Percentiles rank a stretch among this genome's conserved stretches.
Evolutionary conservation across 1,284 basidiomycete genomes (phyloP).

Genomic region (Leccinum subrobustum): DNA sequence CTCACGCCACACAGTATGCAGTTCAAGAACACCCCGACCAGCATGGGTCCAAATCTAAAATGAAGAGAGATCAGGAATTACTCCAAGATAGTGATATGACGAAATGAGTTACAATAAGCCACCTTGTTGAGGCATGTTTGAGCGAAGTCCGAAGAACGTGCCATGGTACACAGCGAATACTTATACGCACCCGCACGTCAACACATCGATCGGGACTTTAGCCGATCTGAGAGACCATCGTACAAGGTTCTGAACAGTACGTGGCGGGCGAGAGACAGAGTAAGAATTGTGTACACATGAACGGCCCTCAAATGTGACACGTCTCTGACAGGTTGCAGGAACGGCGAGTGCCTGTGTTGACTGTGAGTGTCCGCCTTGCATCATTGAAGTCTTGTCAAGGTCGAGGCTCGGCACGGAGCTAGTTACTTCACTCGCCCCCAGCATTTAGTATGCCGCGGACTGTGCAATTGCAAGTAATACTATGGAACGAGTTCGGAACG

Average conservation of each 20-base stretch:
- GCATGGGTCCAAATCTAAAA: conserved; percentile 45
- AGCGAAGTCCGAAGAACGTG: neutral
- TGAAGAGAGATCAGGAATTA: conserved; percentile 1
- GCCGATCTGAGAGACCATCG: neutral
- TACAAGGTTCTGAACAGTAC: neutral
- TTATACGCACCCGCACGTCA: neutral
- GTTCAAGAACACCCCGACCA: conserved; percentile 45
- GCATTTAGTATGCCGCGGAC: neutral
- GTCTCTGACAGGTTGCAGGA: neutral
- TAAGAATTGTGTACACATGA: neutral
- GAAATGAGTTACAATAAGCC: neutral
- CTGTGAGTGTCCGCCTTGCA: neutral
- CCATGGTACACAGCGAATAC: neutral
- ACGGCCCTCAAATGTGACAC: neutral
- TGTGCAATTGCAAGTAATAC: neutral
- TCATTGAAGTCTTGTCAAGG: too few relatives aligned
- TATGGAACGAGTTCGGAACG: neutral
- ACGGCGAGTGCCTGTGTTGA: neutral
- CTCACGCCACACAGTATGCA: conserved; percentile 48
- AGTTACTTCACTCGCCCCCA: neutral
- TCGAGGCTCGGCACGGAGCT: too few relatives aligned
- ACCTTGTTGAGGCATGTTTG: conserved; percentile 1
- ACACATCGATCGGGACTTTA: neutral
- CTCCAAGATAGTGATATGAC: neutral
- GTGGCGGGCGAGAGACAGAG: neutral